phyloP scores from a whole-genome alignment of 805 yeast species.

The Wickerhamiella occidentalis region DNA sequence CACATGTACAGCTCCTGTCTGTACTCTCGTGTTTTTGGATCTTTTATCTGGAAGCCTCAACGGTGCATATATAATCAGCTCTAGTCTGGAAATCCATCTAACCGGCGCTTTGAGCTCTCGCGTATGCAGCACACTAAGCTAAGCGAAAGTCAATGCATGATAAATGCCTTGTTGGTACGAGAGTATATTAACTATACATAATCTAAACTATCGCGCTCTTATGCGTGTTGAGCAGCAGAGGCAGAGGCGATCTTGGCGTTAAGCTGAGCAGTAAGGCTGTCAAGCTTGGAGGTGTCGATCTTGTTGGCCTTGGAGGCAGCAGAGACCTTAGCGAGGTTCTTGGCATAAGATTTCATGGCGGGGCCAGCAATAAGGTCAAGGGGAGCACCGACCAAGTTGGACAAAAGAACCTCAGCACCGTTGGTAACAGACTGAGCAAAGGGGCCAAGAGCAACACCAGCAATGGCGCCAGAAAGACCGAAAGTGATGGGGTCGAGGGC shows the following conservation, averaged over 20 bases:
- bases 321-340: slow-evolving; percentile 17
- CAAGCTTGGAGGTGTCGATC: slow-evolving; percentile 12
- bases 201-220: background rate
- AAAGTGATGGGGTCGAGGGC: slow-evolving; percentile 19
- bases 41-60: no score
- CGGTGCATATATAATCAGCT: no score
- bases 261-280: slow-evolving; percentile 6
- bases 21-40: no score
- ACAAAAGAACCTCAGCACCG: slow-evolving; percentile 26
- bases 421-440: slow-evolving; percentile 25
- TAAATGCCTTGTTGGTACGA: background rate
- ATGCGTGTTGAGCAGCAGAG: slow-evolving; percentile 16
- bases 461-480: slow-evolving; percentile 21
- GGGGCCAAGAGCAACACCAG: slow-evolving; percentile 22
- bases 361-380: slow-evolving; percentile 4
- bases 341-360: slow-evolving; percentile 13
- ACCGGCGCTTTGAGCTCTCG: no score
- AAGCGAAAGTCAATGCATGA: no score
- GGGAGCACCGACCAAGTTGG: slow-evolving; percentile 22
- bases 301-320: slow-evolving; percentile 18
- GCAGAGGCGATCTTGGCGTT: slow-evolving; percentile 15
- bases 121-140: no score
- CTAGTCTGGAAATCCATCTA: no score
- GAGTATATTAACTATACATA: background rate
- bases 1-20: no score